Conservation (phyloP, 768 basidiomycete genomes). For the Rhizopogon rudus region DNA sequence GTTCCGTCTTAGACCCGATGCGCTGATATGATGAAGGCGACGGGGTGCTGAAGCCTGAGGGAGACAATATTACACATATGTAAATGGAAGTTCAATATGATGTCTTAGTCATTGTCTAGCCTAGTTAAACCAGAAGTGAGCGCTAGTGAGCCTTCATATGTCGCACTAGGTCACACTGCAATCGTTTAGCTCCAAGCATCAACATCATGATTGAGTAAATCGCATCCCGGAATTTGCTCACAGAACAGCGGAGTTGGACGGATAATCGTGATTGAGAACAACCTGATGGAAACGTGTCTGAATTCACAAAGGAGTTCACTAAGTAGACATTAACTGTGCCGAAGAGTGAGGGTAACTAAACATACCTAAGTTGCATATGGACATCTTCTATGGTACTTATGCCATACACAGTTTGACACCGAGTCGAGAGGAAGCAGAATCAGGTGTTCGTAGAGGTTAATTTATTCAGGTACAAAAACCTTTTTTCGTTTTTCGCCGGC, state of each 20-base stretch:
- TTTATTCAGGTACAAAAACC: constrained; percentile 21
- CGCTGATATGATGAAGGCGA: neutral
- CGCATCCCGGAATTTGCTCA: constrained; percentile 20
- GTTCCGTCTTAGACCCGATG: constrained; percentile 27
- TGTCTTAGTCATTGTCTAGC: constrained; percentile 19
- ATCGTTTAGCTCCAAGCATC: constrained; percentile 19
- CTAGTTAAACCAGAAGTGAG: constrained; percentile 8
- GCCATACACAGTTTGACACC: constrained; percentile 13
- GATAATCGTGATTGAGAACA: constrained; percentile 18
- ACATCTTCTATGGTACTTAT: neutral
- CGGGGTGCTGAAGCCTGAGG: constrained; percentile 9
- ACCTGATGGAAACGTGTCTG: constrained; percentile 18
- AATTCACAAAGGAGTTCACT: neutral
- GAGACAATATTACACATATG: constrained; percentile 14
- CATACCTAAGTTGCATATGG: neutral
- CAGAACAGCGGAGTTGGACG: constrained; percentile 27
- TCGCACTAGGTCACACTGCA: constrained; percentile 10
- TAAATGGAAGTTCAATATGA: constrained; percentile 25
- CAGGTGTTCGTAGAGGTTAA: constrained; percentile 16
- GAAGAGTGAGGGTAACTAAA: neutral
- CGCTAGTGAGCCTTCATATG: constrained; percentile 1
- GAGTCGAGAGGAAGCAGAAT: constrained; percentile 15
- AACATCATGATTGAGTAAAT: constrained; percentile 22
- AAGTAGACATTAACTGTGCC: neutral
- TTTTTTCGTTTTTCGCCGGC: constrained; percentile 28